Evolutionary conservation across 352 stramenopile species (phyloP), one percentile per base, ranked within the genome.

Genomic region (Phytophthora kernoviae): DNA sequence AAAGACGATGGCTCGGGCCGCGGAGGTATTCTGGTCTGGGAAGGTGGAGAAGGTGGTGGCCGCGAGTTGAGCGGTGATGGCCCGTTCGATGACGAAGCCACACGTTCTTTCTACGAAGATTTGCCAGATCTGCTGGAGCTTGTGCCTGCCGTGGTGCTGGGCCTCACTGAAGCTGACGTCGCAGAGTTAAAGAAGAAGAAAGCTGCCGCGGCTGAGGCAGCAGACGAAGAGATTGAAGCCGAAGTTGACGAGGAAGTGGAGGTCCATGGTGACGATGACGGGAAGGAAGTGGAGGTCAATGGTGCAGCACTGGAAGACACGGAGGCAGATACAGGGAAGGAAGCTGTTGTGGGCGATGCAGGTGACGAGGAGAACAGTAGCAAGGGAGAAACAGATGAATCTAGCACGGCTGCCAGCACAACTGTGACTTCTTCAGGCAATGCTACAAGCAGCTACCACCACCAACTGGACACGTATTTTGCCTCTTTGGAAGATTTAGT

Each of bases 81-180:
- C n/a, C 91, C 96, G 2, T 99, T 98, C 58, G 96, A 98, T 59
- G 96, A 98, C 58, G 94, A 98, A 68, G 95, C 98, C 49, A 98
- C 91, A 32, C 87, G 94, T 2, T 87, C 83, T 5, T 99, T 99
- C 79, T 99, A 99, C 65, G 93, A 98, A 71, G 96, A 99, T 70
- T 67, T 99, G 50, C 96, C 97, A 11, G 93, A 99, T 67, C 74
- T 99, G 26, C 75, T 99, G 8, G 92, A 96, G 39, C 88, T 97
- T 4, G 92, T 99, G 39, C 97, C 97, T 21, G 90, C 94, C 0
- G 93, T 98, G 6, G 90, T 99, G 37, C 80, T 98, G 10, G 94
- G 91, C 8, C 76, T 97, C 4, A 97, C 93, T 22, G 89, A 97
- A 44, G 87, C 76, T 58, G 74, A 98, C 87, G 77, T 86, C 41